Conservation (phyloP, 805 yeast species). For the Suhomyces sp. region DNA sequence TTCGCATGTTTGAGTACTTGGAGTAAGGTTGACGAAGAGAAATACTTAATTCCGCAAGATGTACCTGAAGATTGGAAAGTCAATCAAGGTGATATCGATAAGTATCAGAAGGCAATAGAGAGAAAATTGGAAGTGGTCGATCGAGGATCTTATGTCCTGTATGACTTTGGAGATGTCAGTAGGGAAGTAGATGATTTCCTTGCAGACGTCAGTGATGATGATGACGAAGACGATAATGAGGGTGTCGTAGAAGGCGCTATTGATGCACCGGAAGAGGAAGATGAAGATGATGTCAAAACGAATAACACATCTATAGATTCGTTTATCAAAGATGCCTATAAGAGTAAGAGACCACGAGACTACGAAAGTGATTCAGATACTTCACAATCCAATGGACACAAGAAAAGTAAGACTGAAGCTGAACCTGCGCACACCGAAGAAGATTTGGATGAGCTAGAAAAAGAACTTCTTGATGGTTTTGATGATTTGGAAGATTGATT, state of each 20-base stretch:
- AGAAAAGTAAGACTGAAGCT: conserved; percentile 9
- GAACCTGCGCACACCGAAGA: conserved; percentile 15
- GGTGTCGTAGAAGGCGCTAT: conserved; percentile 12
- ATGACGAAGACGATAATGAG: conserved; percentile 24
- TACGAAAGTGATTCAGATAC: conserved; percentile 4
- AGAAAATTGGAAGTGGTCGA: conserved; percentile 16
- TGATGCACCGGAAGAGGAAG: conserved; percentile 19
- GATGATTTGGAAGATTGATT: conserved; percentile 48
- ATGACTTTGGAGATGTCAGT: conserved; percentile 43
- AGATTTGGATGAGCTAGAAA: conserved; percentile 49
- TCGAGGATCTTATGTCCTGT: conserved; percentile 24
- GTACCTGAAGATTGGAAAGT: conserved; percentile 46
- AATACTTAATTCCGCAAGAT: conserved; percentile 54
- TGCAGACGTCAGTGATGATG: conserved; percentile 43
- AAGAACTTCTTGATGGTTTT: conserved; percentile 51
- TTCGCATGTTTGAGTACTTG: conserved; percentile 82
- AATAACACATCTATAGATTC: conserved; percentile 8
- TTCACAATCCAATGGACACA: conserved; percentile 5
- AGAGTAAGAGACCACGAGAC: conserved; percentile 5
- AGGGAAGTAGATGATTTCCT: conserved; percentile 49
- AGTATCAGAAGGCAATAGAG: conserved; percentile 36
- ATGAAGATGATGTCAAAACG: conserved; percentile 11
- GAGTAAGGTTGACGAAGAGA: conserved; percentile 64
- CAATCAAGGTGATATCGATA: conserved; percentile 45
- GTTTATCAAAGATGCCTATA: conserved; percentile 14